Evolutionary conservation across 306 rosid species (phyloP), one percentile per base, ranked within the genome.

Genomic region (Alnus rubra): DNA sequence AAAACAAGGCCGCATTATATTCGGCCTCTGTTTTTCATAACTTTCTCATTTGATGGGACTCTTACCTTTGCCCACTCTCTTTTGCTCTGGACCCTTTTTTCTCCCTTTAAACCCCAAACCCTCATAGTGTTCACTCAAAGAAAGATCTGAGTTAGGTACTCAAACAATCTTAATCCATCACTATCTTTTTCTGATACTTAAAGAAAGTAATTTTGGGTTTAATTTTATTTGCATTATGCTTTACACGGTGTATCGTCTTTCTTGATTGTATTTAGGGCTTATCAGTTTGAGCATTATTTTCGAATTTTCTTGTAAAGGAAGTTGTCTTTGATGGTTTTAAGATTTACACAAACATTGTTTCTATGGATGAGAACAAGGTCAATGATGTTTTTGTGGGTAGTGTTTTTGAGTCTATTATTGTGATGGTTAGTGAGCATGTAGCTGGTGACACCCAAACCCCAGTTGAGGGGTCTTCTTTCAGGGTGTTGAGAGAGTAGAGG

Each of bases 281-380:
- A 51, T 87, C 68, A 35, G 74, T 42, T 51, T 78, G 44, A 51
- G 33, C 74, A 35, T 15, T 54, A 71, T 71, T 75, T 49, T 6
- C 6, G 69, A 0, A 67, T 4, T 54, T 48, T 12, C 11, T 35
- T 2, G 73, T 10, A 3, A 10, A 28, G 74, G 44, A 44, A 6
- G 60, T 52, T 23, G n/a, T 76, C 28, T 80, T 60, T 55, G 76
- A 59, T 50, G 79, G 49, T 77, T 80, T 74, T 86, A 85, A 33
- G 70, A 65, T 63, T 83, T 82, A 69, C 73, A 28, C 87, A 89
- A 93, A 79, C 82, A 81, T 63, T 72, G 63, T 78, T 76, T 87
- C 73, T 42, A 92, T 94, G 98, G 97, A 94, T 18, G 94, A 88
- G 76, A 84, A 76, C 72, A 88, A 81, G 75, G 89, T 75, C 59